Percentiles rank a stretch among this genome's conserved stretches.
These are phyloP conservation scores for Udeniomyces megalosporus DNA, from an alignment of 768 basidiomycete genomes.

Conservation along the genomic window DNA sequence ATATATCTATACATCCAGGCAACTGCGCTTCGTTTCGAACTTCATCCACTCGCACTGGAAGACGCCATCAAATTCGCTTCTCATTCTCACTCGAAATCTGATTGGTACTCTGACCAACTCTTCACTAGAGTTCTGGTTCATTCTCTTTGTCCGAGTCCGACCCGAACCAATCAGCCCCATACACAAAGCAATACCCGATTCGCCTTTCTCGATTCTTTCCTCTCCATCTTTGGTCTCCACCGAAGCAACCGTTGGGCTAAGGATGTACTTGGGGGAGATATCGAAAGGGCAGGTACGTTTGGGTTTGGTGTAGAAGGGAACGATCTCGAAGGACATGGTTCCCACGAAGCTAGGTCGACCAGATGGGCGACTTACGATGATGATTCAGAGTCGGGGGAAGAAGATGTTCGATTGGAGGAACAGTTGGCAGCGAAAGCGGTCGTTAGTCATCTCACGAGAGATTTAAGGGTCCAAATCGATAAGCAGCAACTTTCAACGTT, in stretches of 20 bases:
- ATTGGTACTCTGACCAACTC: background rate
- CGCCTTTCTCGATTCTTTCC: background rate
- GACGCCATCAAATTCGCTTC: slow-evolving; percentile 7
- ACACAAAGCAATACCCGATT: background rate
- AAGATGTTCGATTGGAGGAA: slow-evolving; percentile 7
- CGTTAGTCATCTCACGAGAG: slow-evolving; percentile 6
- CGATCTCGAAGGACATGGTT: background rate
- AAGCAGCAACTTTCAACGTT: slow-evolving; percentile 10
- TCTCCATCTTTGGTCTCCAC: background rate
- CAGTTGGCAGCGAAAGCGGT: slow-evolving; percentile 13
- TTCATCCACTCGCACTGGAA: slow-evolving; percentile 11
- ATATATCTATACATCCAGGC: no score
- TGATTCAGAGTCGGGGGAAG: background rate
- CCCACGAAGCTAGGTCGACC: background rate
- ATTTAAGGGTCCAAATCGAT: slow-evolving; percentile 2
- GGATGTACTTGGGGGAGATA: slow-evolving; percentile 8
- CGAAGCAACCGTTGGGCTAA: slow-evolving; percentile 1
- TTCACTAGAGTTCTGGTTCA: slow-evolving; percentile 9
- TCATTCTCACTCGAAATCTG: slow-evolving; percentile 8
- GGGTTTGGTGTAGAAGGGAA: background rate
- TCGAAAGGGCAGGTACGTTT: slow-evolving; percentile 8
- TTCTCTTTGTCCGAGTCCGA: background rate
- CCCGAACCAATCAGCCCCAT: background rate
- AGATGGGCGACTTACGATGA: background rate
- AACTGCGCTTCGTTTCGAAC: background rate